Base-by-base conservation (phyloP, 805 yeast species). In the Yamadazyma nakazawae region DNA sequence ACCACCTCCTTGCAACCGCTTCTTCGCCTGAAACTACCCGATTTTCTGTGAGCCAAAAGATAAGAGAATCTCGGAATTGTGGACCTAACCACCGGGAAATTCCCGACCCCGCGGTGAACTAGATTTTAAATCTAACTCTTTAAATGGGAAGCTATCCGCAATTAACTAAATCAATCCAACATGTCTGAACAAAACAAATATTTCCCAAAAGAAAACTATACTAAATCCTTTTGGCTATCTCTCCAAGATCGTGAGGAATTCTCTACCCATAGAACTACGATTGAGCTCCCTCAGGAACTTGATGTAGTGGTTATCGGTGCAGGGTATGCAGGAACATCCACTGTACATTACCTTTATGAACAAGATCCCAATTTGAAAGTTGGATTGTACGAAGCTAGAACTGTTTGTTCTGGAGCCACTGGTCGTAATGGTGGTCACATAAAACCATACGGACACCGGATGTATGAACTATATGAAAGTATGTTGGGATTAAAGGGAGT, bases 341-440 rank as follows among this genome's bases (percentile, higher is more conserved):
- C 64, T 8, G 75, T 75, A 0, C 63, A 64, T 49, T 65, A 64
- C 49, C 48, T 70, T 35, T 52, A 61, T 7, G 56, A 64, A 39
- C 60, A 64, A 26, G 54, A 62, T 24, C 55, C 55, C 13, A 32
- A 37, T 2, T 24, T 37, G n/a, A 47, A 40, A 21, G 52, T 48
- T 1, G 49, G 57, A 24, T 53, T 75, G 53, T 58, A 69, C 8
- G 80, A 76, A 51, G 79, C 78, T 2, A 58, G 76, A 39, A 64
- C 61, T 24, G 49, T 60, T 7, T 68, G 74, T 40, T 59, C 68
- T 10, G 75, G 76, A 30, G 80, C 79, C 6, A 71, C 78, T 1
- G 79, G 76, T 7, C 58, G 80, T 46, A 75, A 75, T 48, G 79
- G 80, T 18, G 80, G 80, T 2, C 80, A 75, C 51, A 52, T 76